phyloP scores from a whole-genome alignment of 2,329 filamentous ascomycete species.

The Neurospora sp. region DNA sequence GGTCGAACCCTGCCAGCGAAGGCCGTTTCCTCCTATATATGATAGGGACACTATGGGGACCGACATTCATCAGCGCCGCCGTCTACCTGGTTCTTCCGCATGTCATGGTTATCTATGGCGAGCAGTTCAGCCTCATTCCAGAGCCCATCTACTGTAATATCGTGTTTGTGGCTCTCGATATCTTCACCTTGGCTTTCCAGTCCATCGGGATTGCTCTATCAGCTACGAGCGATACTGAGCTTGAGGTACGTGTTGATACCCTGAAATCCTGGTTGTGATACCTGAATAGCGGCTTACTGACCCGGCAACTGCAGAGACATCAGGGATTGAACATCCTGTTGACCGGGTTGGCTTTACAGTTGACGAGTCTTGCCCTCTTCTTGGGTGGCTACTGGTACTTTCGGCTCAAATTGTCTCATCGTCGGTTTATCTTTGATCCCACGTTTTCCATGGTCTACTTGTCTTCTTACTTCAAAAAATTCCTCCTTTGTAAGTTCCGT shows the following conservation, averaged over 20 bases:
- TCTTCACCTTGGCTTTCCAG: slow-evolving; percentile 25
- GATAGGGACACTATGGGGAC: slow-evolving; percentile 36
- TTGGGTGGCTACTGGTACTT: slow-evolving; percentile 31
- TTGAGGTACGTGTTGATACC: slow-evolving; percentile 23
- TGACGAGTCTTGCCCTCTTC: slow-evolving; percentile 29
- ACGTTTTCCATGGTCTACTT: slow-evolving; percentile 30
- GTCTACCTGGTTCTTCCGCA: slow-evolving; percentile 36
- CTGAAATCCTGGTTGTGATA: slow-evolving; percentile 1
- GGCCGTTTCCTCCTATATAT: slow-evolving; percentile 34
- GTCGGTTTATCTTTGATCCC: slow-evolving; percentile 28
- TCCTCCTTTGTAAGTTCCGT: slow-evolving; percentile 31
- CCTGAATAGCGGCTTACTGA: slow-evolving; percentile 5
- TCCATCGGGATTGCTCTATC: slow-evolving; percentile 30
- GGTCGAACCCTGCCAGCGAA: slow-evolving; percentile 22
- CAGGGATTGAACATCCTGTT: slow-evolving; percentile 30
- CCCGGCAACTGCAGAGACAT: slow-evolving; percentile 16
- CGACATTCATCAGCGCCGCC: slow-evolving; percentile 34
- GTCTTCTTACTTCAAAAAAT: slow-evolving; percentile 31
- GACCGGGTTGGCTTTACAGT: slow-evolving; percentile 35
- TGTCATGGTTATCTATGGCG: slow-evolving; percentile 36
- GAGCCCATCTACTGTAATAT: slow-evolving; percentile 26
- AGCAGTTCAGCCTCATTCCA: slow-evolving; percentile 26
- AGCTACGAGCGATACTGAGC: slow-evolving; percentile 23
- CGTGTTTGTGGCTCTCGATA: slow-evolving; percentile 24
- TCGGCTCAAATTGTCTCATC: slow-evolving; percentile 27